Evolutionary conservation across 352 stramenopile species (phyloP).

Genomic region (Globisporangium nunn): DNA sequence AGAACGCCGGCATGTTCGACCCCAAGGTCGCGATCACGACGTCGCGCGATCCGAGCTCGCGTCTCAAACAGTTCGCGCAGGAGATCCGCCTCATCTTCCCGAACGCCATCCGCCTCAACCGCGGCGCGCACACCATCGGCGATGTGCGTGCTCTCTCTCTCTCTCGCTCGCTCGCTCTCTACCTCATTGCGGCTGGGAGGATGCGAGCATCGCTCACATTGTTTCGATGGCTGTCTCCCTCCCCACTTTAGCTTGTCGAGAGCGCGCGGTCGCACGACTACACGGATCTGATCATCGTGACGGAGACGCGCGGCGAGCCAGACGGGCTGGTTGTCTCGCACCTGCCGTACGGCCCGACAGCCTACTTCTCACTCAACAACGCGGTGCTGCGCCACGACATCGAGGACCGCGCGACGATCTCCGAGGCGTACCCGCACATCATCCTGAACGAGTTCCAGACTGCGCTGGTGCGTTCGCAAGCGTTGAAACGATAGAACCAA

Average conservation of each 20-base stretch:
- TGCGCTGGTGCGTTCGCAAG: constrained; percentile 38
- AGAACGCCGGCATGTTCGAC: constrained; percentile 94
- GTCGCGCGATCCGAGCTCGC: constrained; percentile 93
- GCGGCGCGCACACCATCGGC: constrained; percentile 92
- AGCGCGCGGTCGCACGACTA: constrained; percentile 95
- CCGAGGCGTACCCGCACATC: constrained; percentile 93
- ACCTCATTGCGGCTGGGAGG: too few species aligned
- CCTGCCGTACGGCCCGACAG: constrained; percentile 97
- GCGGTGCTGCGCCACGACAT: constrained; percentile 98
- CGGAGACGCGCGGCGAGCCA: constrained; percentile 98
- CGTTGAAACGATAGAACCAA: not conserved
- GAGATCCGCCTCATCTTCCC: constrained; percentile 98
- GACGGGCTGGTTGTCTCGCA: constrained; percentile 98
- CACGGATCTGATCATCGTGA: constrained; percentile 97
- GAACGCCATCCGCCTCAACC: constrained; percentile 97
- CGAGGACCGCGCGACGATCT: constrained; percentile 91
- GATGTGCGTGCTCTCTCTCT: constrained; percentile 35
- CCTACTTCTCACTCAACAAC: constrained; percentile 97
- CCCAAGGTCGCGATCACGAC: constrained; percentile 98
- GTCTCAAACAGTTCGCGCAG: constrained; percentile 99
- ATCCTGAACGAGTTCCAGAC: constrained; percentile 97
- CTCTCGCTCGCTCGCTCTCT: too few species aligned
- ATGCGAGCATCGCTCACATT: not conserved
- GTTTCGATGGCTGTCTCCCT: not conserved
- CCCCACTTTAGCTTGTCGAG: constrained; percentile 90